Base-by-base conservation (phyloP, 768 basidiomycete genomes). In the Pleurotus giganteus region DNA sequence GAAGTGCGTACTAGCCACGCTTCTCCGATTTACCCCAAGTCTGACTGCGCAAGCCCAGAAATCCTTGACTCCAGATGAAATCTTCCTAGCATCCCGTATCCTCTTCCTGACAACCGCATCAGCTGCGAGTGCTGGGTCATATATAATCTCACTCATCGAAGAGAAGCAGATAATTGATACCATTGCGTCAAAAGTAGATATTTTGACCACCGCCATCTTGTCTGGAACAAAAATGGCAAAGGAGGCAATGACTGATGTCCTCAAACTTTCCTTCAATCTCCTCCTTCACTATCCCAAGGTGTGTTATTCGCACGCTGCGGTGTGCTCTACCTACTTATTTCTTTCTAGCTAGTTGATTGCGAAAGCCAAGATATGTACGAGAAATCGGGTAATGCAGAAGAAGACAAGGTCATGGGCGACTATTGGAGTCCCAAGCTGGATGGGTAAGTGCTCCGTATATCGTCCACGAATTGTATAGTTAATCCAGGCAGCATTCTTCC, bases 221-320 rank as follows among this genome's bases (percentile, higher is more conserved):
- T 69, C 73, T 36, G 78, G 83, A 55, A 64, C 77, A 17, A 74
- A 79, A 58, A 75, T 82, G 72, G 74, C 83, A 27, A 79, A 78
- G 60, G 89, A 91, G 53, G 91, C 94, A 2, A 79, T 89, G 73
- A 78, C 81, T 3, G 94, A 98, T 67, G 65, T 94, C 23, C 78
- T 98, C 54, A 98, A 98, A 65, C 77, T 94, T 44, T 74, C 81
- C 2, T 94, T 91, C 69, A 94, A 96, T 66, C 66, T 96, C 27
- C 74, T 92, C 47, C 67, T 84, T 37, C 88, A 89, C 65, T 94
- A 91, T 68, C 91, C 91, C 4, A 91, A 86, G 75, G 89, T 88
- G 42, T 27, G 71, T 65, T 4, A 52, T 27, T 41, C 26, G 17
- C 45, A 27, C 12, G 24, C 28, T 53, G 4, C 32, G 0, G 1